Evolutionary conservation across 2,329 filamentous ascomycete genomes (phyloP).

Genomic region (Ceratocystiopsis brevicomis): DNA sequence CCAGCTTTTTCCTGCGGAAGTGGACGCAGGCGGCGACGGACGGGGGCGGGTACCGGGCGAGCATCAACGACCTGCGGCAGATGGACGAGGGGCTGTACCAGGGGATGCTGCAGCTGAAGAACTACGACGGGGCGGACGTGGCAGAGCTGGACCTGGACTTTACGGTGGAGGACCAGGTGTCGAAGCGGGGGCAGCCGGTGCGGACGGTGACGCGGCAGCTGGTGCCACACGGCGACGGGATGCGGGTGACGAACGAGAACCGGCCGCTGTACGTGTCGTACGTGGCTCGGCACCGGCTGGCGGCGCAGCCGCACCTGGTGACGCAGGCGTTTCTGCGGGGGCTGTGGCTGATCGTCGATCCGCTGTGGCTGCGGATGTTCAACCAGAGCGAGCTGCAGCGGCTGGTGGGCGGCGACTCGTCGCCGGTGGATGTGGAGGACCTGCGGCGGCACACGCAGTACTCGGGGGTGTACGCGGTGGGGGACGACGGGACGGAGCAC

Average conservation of each 20-base stretch:
- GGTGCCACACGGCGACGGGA: slow-evolving; percentile 56
- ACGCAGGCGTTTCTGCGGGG: slow-evolving; percentile 77
- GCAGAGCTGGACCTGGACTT: slow-evolving; percentile 71
- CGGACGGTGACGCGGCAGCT: slow-evolving; percentile 57
- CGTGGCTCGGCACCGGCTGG: slow-evolving; percentile 71
- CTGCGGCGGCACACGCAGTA: slow-evolving; percentile 70
- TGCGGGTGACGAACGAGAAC: slow-evolving; percentile 76
- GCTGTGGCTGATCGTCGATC: slow-evolving; percentile 71
- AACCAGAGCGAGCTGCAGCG: slow-evolving; percentile 91
- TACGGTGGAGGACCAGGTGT: slow-evolving; percentile 59
- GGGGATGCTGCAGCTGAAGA: slow-evolving; percentile 67
- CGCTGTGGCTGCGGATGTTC: slow-evolving; percentile 94
- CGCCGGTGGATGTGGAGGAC: slow-evolving; percentile 73
- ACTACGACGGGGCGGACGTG: slow-evolving; percentile 56
- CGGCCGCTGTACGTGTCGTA: slow-evolving; percentile 86
- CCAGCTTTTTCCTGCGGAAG: slow-evolving; percentile 87
- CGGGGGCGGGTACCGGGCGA: slow-evolving; percentile 62
- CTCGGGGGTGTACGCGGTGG: slow-evolving; percentile 71
- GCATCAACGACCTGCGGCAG: slow-evolving; percentile 82
- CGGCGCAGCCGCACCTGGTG: slow-evolving; percentile 60
- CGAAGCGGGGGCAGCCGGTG: slow-evolving; percentile 24
- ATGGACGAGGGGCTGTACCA: slow-evolving; percentile 83
- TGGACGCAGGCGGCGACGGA: slow-evolving; percentile 54
- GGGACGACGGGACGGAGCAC: slow-evolving; percentile 77
- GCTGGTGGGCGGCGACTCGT: slow-evolving; percentile 72